phyloP scores from a whole-genome alignment of 2,329 filamentous ascomycete species.

The Beauveria australis region DNA sequence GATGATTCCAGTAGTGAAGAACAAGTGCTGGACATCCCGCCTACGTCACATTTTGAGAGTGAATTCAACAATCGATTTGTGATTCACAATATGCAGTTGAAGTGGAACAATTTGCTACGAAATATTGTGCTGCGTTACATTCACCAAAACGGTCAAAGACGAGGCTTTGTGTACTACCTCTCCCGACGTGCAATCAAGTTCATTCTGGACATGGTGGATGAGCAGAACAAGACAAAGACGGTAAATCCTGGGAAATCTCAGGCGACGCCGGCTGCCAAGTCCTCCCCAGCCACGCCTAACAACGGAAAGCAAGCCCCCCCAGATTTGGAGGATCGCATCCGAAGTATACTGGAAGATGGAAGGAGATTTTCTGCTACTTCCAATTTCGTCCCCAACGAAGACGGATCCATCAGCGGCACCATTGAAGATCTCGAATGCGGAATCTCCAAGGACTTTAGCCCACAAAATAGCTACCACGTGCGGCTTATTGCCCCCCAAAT shows the following conservation, averaged over 20 bases:
- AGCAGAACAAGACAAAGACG: constrained; percentile 68
- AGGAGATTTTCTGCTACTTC: constrained; percentile 59
- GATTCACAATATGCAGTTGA: constrained; percentile 92
- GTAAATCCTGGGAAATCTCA: constrained; percentile 22
- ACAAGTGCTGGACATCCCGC: constrained; percentile 55
- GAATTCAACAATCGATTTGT: constrained; percentile 99
- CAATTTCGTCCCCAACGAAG: constrained; percentile 24
- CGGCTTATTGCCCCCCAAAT: constrained; percentile 95
- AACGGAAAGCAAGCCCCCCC: constrained; percentile 50
- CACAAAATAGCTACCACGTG: constrained; percentile 90
- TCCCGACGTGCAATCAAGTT: constrained; percentile 95
- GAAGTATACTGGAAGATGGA: constrained; percentile 76
- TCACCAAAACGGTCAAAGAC: constrained; percentile 90
- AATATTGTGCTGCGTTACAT: constrained; percentile 97
- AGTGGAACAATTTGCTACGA: constrained; percentile 94
- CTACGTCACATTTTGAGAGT: constrained; percentile 74
- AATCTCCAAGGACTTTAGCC: constrained; percentile 78
- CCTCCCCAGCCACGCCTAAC: constrained; percentile 30
- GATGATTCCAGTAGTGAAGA: constrained; percentile 14
- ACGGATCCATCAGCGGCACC: constrained; percentile 29
- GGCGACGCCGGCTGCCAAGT: constrained; percentile 20
- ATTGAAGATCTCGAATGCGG: constrained; percentile 62
- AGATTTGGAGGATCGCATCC: constrained; percentile 76
- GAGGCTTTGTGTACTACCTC: constrained; percentile 96
- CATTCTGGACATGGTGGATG: constrained; percentile 93